Evolutionary conservation across 768 basidiomycete genomes (phyloP).

Genomic region (Gloeopeniophorella convolvens): DNA sequence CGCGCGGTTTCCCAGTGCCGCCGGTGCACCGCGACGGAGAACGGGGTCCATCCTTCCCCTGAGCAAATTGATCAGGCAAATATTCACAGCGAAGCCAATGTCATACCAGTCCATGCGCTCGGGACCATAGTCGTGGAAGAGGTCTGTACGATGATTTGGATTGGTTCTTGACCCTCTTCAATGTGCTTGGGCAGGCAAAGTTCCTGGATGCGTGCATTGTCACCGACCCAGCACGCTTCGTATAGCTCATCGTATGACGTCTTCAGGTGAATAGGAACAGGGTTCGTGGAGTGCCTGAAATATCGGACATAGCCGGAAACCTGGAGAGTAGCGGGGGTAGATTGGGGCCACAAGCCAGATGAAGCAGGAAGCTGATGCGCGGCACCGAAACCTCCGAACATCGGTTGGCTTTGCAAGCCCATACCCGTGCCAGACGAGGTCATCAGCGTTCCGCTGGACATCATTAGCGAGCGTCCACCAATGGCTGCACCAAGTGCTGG

Average conservation of each 20-base stretch:
- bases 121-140: no score
- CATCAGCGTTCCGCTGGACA: no score
- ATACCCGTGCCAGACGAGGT: no score
- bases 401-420: no score
- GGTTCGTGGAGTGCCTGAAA: constrained; percentile 10
- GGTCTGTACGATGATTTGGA: constrained; percentile 40
- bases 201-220: constrained; percentile 43
- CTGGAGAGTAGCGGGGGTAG: background rate
- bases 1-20: constrained; percentile 52
- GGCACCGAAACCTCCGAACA: no score
- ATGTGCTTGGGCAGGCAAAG: constrained; percentile 45
- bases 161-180: constrained; percentile 25
- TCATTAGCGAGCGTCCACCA: no score
- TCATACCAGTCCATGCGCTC: no score
- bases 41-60: constrained; percentile 46
- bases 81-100: no score
- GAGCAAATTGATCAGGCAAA: no score
- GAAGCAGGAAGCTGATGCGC: no score
- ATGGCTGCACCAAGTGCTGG: no score
- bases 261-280: constrained; percentile 31
- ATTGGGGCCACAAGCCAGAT: no score
- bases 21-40: constrained; percentile 42
- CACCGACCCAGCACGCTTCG: constrained; percentile 48
- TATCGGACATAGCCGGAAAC: constrained; percentile 26
- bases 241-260: constrained; percentile 46